Evolutionary conservation across 140 eudicot species (phyloP).

Genomic region (Flaveria floridana): DNA sequence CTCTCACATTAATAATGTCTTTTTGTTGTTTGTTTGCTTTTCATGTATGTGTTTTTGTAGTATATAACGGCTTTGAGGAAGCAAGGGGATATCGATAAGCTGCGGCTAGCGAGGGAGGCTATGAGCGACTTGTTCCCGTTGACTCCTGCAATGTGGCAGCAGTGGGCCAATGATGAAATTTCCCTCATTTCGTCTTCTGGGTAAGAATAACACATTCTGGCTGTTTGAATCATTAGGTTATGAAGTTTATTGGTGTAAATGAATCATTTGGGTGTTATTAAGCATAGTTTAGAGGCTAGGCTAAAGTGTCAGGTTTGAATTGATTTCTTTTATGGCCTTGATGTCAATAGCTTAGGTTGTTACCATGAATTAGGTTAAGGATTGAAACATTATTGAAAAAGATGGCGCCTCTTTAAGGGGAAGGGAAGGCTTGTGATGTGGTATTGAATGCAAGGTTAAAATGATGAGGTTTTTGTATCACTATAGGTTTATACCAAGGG

Average conservation of each 20-base stretch:
- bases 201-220: constrained; percentile 21
- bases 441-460: constrained; percentile 7
- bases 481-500: not conserved
- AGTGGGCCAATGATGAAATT: constrained; percentile 79
- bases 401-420: not conserved
- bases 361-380: not conserved
- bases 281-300: not conserved
- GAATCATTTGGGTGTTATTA: not conserved
- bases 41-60: constrained; percentile 35
- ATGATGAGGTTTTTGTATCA: not conserved
- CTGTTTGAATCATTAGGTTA: not conserved
- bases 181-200: constrained; percentile 44
- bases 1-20: not conserved
- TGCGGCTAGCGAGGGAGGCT: constrained; percentile 77
- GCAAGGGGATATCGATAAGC: constrained; percentile 78
- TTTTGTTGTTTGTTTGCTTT: not conserved
- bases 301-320: not conserved
- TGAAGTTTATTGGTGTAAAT: not conserved
- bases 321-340: not conserved
- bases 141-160: constrained; percentile 87
- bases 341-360: not conserved
- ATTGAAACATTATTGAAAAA: not conserved
- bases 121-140: constrained; percentile 71
- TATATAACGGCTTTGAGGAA: constrained; percentile 69
- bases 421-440: not conserved